phyloP scores from a whole-genome alignment of 257 asterid genomes.

The Mitragyna speciosa region DNA sequence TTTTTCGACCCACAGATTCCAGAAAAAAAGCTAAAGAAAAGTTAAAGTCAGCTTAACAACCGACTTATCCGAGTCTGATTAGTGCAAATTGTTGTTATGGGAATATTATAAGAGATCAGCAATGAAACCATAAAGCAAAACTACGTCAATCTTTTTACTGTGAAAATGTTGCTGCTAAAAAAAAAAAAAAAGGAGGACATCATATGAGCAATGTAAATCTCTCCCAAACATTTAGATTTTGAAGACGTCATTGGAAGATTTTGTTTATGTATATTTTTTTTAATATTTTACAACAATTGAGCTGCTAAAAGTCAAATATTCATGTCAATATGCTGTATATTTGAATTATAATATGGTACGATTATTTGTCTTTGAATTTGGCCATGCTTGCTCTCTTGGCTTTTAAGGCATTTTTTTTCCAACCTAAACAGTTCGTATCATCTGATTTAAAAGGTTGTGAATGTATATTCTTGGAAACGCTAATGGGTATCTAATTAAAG shows the following conservation, averaged over 20 bases:
- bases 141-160: not conserved
- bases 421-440: not conserved
- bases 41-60: not conserved
- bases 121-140: not conserved
- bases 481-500: constrained; percentile 3
- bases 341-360: too few relatives aligned
- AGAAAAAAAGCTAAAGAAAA: not conserved
- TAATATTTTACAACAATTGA: not conserved
- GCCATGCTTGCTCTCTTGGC: not conserved
- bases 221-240: not conserved
- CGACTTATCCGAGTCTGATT: constrained; percentile 1
- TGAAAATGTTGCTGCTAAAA: not conserved
- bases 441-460: not conserved
- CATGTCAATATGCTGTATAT: not conserved
- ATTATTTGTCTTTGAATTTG: not conserved
- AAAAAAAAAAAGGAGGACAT: too few relatives aligned
- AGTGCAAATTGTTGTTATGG: not conserved
- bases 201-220: not conserved
- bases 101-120: too few relatives aligned
- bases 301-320: not conserved
- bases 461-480: not conserved
- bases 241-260: not conserved
- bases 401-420: not conserved
- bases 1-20: not conserved
- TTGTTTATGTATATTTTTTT: not conserved